These are phyloP conservation scores for Ottelia alismoides DNA, from an alignment of 106 monocot species.

Conservation along the genomic window DNA sequence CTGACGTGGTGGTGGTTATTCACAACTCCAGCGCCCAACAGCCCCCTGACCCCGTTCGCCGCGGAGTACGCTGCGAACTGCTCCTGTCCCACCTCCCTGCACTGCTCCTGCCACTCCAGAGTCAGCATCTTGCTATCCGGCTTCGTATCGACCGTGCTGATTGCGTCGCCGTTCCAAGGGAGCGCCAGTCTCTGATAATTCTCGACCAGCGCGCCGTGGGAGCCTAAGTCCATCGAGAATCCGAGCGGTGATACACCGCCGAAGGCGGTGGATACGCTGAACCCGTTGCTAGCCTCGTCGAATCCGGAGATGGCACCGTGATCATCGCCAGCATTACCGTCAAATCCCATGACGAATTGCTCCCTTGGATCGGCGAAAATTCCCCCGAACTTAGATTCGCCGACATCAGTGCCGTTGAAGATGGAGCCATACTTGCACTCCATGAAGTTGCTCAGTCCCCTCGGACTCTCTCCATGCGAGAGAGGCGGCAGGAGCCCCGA, in stretches of 20 bases:
- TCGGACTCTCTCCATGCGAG: not conserved
- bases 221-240: constrained; percentile 2
- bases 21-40: too few species aligned
- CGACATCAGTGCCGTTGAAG: not conserved
- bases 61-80: too few species aligned
- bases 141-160: not conserved
- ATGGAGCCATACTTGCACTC: constrained; percentile 1
- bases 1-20: too few species aligned
- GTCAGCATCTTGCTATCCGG: constrained; percentile 10
- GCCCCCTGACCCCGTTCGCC: too few species aligned
- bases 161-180: not conserved
- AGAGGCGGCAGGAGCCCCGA: constrained; percentile 4
- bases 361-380: constrained; percentile 3
- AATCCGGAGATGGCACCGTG: too few species aligned
- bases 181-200: not conserved
- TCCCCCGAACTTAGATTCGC: not conserved
- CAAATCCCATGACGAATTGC: too few species aligned
- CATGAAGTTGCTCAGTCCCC: constrained; percentile 7
- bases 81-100: constrained; percentile 6
- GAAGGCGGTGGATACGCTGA: not conserved
- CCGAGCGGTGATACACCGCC: constrained; percentile 2
- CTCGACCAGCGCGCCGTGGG: too few species aligned
- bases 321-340: too few species aligned
- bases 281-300: not conserved
- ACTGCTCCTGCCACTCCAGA: constrained; percentile 18